These are phyloP conservation scores for Wallacemonas collosoma DNA, from an alignment of 208 protist genomes.

Conservation along the genomic window DNA sequence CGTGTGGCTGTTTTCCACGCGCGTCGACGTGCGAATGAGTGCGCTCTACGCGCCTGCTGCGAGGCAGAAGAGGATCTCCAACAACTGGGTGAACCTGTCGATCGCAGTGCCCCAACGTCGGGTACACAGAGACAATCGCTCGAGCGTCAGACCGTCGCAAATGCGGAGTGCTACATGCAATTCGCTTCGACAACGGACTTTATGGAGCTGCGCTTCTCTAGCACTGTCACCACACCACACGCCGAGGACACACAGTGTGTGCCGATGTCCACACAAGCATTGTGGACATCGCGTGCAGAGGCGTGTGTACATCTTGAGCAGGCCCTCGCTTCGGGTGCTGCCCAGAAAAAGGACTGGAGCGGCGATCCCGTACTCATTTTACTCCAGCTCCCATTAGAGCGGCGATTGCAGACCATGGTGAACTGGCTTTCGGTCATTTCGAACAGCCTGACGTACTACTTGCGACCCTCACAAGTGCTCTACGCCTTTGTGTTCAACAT, in stretches of 20 bases:
- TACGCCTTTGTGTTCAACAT: slow-evolving; percentile 59
- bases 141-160: neutral
- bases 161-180: slow-evolving; percentile 6
- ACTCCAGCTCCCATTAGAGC: slow-evolving; percentile 28
- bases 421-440: slow-evolving; percentile 58
- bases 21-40: neutral
- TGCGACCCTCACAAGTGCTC: slow-evolving; percentile 62
- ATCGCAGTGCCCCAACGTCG: neutral
- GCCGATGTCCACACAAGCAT: neutral
- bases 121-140: neutral
- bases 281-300: neutral
- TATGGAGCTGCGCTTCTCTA: neutral
- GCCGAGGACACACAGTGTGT: too few relatives aligned
- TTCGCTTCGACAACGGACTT: slow-evolving; percentile 3
- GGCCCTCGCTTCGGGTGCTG: neutral
- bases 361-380: slow-evolving; percentile 35
- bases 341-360: neutral
- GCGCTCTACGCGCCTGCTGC: slow-evolving; percentile 7
- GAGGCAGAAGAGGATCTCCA: neutral
- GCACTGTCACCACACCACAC: too few relatives aligned
- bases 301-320: neutral
- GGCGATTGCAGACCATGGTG: slow-evolving; percentile 30
- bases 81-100: neutral
- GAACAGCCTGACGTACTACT: slow-evolving; percentile 62
- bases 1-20: slow-evolving; percentile 2